Percentiles rank a stretch among this genome's conserved stretches.
These are phyloP conservation scores for Suillus placidus DNA, from an alignment of 768 basidiomycete genomes.

Conservation along the genomic window DNA sequence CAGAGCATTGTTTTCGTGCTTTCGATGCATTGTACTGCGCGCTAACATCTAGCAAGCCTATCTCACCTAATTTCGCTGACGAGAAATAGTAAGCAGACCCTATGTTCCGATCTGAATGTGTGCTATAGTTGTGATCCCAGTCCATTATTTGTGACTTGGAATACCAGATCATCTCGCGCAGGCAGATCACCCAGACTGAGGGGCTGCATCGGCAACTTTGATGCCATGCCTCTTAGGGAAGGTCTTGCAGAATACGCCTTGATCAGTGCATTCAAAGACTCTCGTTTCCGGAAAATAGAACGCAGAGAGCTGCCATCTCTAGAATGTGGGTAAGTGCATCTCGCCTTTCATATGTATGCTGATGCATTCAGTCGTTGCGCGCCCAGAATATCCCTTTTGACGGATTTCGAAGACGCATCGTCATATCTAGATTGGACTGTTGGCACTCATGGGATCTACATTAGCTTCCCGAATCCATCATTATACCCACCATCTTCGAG, in stretches of 20 bases:
- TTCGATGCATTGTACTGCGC: constrained; percentile 82
- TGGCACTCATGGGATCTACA: constrained; percentile 90
- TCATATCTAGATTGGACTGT: constrained; percentile 93
- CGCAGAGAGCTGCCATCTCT: constrained; percentile 74
- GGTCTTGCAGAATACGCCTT: constrained; percentile 91
- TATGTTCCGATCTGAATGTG: background rate
- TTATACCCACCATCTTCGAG: constrained; percentile 59
- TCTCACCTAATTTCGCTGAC: constrained; percentile 65
- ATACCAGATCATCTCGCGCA: constrained; percentile 63
- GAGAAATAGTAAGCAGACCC: constrained; percentile 70
- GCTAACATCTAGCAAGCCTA: constrained; percentile 55
- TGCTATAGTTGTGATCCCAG: constrained; percentile 14
- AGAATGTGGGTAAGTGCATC: constrained; percentile 77
- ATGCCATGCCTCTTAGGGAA: constrained; percentile 67
- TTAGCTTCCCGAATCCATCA: constrained; percentile 83
- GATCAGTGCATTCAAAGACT: constrained; percentile 87
- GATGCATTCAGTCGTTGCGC: background rate
- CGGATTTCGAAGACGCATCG: constrained; percentile 84
- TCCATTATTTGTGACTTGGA: constrained; percentile 98
- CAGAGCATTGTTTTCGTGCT: constrained; percentile 79
- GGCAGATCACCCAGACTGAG: constrained; percentile 68
- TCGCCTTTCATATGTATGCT: constrained; percentile 6
- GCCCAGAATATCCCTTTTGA: constrained; percentile 87
- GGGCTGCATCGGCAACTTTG: constrained; percentile 96
- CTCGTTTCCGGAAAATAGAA: constrained; percentile 81